These are phyloP conservation scores for Plasmodium gonderi DNA, from an alignment of 169 alveolate species.

Conservation along the genomic window DNA sequence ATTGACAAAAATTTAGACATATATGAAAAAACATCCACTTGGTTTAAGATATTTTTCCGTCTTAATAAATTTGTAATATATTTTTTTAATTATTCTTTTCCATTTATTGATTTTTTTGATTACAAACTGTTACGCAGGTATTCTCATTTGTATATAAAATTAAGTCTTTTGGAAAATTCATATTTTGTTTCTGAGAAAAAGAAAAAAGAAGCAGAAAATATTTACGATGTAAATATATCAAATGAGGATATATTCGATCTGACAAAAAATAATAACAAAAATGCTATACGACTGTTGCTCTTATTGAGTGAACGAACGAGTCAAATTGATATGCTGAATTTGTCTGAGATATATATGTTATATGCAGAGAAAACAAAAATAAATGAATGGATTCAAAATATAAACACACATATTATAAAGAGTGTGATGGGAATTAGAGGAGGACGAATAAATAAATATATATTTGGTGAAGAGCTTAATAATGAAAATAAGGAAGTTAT, in stretches of 20 bases:
- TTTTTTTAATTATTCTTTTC: slow-evolving; percentile 65
- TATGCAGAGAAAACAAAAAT: slow-evolving; percentile 44
- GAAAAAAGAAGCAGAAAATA: background rate
- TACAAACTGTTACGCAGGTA: slow-evolving; percentile 14
- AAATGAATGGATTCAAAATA: slow-evolving; percentile 26
- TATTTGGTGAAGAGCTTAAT: background rate
- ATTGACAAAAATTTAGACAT: slow-evolving; percentile 46
- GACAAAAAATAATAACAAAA: slow-evolving; percentile 34
- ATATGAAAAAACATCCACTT: slow-evolving; percentile 37
- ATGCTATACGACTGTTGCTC: background rate
- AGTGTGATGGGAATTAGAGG: background rate
- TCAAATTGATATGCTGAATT: background rate
- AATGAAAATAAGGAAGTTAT: background rate
- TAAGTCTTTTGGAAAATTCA: slow-evolving; percentile 17
- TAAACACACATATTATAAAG: background rate
- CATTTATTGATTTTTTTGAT: slow-evolving; percentile 45
- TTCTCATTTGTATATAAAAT: slow-evolving; percentile 38
- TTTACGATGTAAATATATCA: slow-evolving; percentile 43
- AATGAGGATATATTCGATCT: slow-evolving; percentile 46
- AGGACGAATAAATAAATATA: background rate
- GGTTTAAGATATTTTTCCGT: slow-evolving; percentile 48
- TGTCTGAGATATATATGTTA: slow-evolving; percentile 1
- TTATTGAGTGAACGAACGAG: background rate
- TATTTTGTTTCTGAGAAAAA: slow-evolving; percentile 21
- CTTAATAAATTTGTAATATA: slow-evolving; percentile 55